Percentiles rank a stretch among this genome's conserved stretches.
Evolutionary conservation across 202 grass and related monocot species (phyloP).

Genomic region (Digitaria exilis): DNA sequence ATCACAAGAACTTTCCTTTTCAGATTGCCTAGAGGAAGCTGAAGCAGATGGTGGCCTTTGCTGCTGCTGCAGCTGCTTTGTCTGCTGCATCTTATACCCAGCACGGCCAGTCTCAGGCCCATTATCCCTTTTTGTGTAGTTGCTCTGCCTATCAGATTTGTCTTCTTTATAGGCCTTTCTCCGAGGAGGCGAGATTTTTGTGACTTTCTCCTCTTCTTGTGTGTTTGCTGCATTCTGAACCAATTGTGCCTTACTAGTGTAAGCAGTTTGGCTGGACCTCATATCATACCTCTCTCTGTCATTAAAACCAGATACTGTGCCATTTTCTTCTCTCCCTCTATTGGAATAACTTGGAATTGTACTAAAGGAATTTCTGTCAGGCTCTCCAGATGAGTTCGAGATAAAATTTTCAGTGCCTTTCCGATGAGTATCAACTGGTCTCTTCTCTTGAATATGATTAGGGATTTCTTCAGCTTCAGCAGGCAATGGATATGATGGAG

Average conservation of each 20-base stretch:
- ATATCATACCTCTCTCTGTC: conserved; percentile 76
- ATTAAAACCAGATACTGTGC: conserved; percentile 46
- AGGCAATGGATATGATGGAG: conserved; percentile 55
- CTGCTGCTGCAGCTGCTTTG: conserved; percentile 57
- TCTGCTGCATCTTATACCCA: conserved; percentile 64
- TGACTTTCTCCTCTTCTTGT: conserved; percentile 82
- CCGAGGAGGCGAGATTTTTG: conserved; percentile 84
- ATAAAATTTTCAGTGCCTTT: conserved; percentile 59
- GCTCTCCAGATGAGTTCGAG: conserved; percentile 59
- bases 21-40: conserved; percentile 58
- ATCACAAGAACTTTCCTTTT: conserved; percentile 78
- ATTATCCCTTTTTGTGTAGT: conserved; percentile 69
- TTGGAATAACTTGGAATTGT: conserved; percentile 77
- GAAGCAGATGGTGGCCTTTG: conserved; percentile 54
- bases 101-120: conserved; percentile 46
- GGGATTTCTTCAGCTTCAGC: conserved; percentile 56
- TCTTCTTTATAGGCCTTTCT: conserved; percentile 84
- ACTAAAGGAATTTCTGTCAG: conserved; percentile 71
- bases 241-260: conserved; percentile 59
- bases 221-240: conserved; percentile 55
- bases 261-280: conserved; percentile 48
- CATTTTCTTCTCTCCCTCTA: conserved; percentile 64
- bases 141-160: conserved; percentile 74
- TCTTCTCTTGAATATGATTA: conserved; percentile 75
- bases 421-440: conserved; percentile 57